These are phyloP conservation scores for Orbilia javanica DNA, from an alignment of 2,329 filamentous ascomycete genomes.

Conservation along the genomic window DNA sequence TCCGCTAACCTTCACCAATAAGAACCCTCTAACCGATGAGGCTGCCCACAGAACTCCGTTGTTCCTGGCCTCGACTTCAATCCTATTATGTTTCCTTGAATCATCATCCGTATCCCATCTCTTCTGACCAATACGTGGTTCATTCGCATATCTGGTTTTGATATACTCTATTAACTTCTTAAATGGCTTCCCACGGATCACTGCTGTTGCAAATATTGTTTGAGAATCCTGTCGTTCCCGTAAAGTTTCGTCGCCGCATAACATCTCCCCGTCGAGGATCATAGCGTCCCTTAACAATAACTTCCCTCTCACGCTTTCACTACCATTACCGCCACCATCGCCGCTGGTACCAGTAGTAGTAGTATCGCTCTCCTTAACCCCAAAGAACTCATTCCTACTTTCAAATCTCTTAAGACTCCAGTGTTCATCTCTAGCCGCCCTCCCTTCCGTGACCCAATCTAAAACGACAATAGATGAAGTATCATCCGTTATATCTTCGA, in stretches of 20 bases:
- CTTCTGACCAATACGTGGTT: slow-evolving; percentile 80
- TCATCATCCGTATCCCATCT: slow-evolving; percentile 66
- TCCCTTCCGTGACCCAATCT: slow-evolving; percentile 94
- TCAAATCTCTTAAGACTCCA: slow-evolving; percentile 86
- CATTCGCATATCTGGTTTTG: slow-evolving; percentile 78
- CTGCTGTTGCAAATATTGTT: slow-evolving; percentile 84
- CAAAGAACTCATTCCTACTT: slow-evolving; percentile 90
- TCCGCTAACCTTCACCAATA: slow-evolving; percentile 91
- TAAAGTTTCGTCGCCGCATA: slow-evolving; percentile 65
- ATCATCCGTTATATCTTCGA: slow-evolving; percentile 66
- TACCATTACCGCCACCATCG: not conserved
- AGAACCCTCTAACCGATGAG: slow-evolving; percentile 82
- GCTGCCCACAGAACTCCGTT: slow-evolving; percentile 82
- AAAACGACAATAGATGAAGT: slow-evolving; percentile 79
- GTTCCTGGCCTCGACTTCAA: slow-evolving; percentile 71
- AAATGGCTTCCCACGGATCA: slow-evolving; percentile 81
- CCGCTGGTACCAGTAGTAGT: too few species aligned
- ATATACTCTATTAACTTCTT: slow-evolving; percentile 78
- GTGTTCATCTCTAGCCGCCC: slow-evolving; percentile 84
- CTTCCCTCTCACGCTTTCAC: slow-evolving; percentile 65
- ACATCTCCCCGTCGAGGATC: slow-evolving; percentile 73
- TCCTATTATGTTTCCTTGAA: slow-evolving; percentile 70
- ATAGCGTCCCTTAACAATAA: slow-evolving; percentile 88
- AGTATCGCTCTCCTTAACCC: slow-evolving; percentile 64
- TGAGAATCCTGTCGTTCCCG: slow-evolving; percentile 78